Percentiles rank a stretch among this genome's conserved stretches.
phyloP scores from a whole-genome alignment of 148 eudicot genomes.

The Arbutus unedo region DNA sequence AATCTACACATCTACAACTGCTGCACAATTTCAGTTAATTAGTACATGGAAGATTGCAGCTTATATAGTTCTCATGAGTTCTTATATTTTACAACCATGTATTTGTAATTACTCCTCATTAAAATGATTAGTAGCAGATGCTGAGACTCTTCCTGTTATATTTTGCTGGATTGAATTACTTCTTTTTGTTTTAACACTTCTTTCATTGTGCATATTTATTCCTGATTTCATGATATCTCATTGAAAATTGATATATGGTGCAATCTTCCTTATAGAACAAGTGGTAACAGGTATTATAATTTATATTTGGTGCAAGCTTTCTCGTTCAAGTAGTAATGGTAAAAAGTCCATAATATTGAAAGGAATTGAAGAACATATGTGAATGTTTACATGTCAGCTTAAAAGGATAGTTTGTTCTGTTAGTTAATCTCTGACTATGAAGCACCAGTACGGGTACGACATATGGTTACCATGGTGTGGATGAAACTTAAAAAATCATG shows the following conservation, averaged over 20 bases:
- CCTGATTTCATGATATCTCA: neutral
- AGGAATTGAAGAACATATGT: neutral
- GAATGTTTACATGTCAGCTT: neutral
- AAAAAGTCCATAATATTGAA: neutral
- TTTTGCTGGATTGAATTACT: neutral
- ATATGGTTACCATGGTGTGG: too few species aligned
- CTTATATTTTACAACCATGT: neutral
- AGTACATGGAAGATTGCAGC: neutral
- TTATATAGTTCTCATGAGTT: neutral
- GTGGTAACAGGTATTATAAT: neutral
- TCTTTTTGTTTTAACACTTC: neutral
- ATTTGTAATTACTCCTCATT: neutral
- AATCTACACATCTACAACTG: neutral
- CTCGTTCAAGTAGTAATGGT: conserved; percentile 3
- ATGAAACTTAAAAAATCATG: too few species aligned
- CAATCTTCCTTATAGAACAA: neutral
- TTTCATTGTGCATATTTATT: neutral
- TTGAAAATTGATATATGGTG: neutral
- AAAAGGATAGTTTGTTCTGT: neutral
- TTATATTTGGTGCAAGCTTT: neutral
- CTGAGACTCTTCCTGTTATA: neutral
- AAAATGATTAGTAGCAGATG: neutral
- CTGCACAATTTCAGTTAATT: neutral
- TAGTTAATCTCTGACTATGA: neutral
- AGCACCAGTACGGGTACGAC: too few species aligned